Evolutionary conservation across 306 rosid species (phyloP).

Genomic region (Calophaca sinica): DNA sequence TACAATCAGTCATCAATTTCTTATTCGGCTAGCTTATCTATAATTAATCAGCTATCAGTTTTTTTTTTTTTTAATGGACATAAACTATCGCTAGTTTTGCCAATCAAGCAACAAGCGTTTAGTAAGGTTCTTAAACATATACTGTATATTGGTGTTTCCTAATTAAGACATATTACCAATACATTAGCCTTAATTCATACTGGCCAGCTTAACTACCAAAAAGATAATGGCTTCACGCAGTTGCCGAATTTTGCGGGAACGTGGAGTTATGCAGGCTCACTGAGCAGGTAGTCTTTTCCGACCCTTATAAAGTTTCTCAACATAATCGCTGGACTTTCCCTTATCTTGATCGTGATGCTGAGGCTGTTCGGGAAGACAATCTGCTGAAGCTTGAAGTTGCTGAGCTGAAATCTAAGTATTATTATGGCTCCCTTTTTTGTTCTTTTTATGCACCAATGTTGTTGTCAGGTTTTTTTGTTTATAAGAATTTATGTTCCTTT

Average conservation of each 20-base stretch:
- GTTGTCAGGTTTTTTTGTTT: slow-evolving; percentile 11
- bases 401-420: slow-evolving; percentile 82
- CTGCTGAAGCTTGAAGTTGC: slow-evolving; percentile 83
- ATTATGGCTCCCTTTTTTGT: neutral
- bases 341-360: slow-evolving; percentile 79
- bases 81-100: too few species aligned
- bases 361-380: slow-evolving; percentile 86
- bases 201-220: too few species aligned
- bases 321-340: slow-evolving; percentile 85
- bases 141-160: too few species aligned
- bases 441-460: slow-evolving; percentile 9
- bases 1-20: too few species aligned
- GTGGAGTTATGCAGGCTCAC: slow-evolving; percentile 92
- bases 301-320: slow-evolving; percentile 85
- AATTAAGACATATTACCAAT: too few species aligned
- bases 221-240: slow-evolving; percentile 55
- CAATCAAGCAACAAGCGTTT: too few species aligned
- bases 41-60: too few species aligned
- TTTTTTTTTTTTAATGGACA: too few species aligned
- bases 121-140: too few species aligned
- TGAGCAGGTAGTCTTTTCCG: slow-evolving; percentile 92
- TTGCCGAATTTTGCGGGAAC: slow-evolving; percentile 88
- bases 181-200: too few species aligned
- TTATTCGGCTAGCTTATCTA: too few species aligned
- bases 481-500: neutral